Percentiles rank a stretch among this genome's conserved stretches.
phyloP scores from a whole-genome alignment of 2,329 filamentous ascomycete genomes.

The Alternaria alternata region DNA sequence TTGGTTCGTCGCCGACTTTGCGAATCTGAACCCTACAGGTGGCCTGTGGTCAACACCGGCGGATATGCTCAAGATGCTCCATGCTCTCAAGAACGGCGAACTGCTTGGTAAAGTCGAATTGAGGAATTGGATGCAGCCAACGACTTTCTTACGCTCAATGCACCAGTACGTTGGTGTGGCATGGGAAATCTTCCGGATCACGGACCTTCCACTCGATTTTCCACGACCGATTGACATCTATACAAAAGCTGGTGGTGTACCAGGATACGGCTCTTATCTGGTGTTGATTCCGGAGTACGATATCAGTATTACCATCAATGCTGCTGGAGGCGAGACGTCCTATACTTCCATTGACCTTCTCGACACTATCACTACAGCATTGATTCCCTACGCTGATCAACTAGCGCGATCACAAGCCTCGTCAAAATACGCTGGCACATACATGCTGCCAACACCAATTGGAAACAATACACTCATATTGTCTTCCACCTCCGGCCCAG shows the following conservation, averaged over 20 bases:
- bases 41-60: slow-evolving; percentile 39
- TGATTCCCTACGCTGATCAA: slow-evolving; percentile 33
- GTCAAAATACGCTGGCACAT: slow-evolving; percentile 32
- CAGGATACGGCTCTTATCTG: slow-evolving; percentile 31
- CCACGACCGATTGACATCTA: slow-evolving; percentile 35
- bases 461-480: slow-evolving; percentile 21
- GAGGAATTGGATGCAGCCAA: slow-evolving; percentile 36
- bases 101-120: slow-evolving; percentile 25
- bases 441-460: slow-evolving; percentile 14
- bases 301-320: slow-evolving; percentile 34
- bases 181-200: slow-evolving; percentile 39
- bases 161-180: slow-evolving; percentile 37
- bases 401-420: slow-evolving; percentile 27
- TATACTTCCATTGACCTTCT: slow-evolving; percentile 24
- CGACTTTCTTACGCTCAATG: slow-evolving; percentile 24
- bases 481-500: slow-evolving; percentile 25
- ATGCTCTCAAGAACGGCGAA: slow-evolving; percentile 25
- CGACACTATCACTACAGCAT: slow-evolving; percentile 15
- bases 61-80: slow-evolving; percentile 30
- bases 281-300: slow-evolving; percentile 35
- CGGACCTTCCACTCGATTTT: slow-evolving; percentile 22
- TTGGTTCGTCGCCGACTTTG: slow-evolving; percentile 35
- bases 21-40: slow-evolving; percentile 36
- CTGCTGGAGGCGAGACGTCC: slow-evolving; percentile 25
- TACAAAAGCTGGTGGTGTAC: slow-evolving; percentile 35